phyloP scores from a whole-genome alignment of 345 rosid species.

The Salix udensis region DNA sequence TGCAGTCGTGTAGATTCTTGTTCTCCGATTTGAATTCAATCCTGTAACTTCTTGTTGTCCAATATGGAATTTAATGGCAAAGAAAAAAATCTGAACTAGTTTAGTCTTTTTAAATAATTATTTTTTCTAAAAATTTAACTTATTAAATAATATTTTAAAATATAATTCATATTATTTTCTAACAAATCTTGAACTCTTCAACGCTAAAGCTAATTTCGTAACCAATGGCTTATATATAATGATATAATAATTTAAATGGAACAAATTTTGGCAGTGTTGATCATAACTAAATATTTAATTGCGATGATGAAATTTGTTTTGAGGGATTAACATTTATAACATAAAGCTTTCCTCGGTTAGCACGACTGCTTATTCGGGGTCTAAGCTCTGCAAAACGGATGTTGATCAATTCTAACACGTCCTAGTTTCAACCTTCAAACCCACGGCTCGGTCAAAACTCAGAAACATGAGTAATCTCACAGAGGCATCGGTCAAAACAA shows the following conservation, averaged over 20 bases:
- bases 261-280: too few relatives aligned
- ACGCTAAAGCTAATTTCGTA: background rate
- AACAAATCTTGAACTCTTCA: background rate
- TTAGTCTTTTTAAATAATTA: background rate
- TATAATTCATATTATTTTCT: too few relatives aligned
- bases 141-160: too few relatives aligned
- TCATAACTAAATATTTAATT: too few relatives aligned
- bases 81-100: background rate
- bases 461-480: background rate
- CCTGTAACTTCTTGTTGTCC: background rate
- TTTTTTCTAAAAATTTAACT: too few relatives aligned
- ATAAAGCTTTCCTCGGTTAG: background rate
- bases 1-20: background rate
- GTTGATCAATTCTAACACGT: background rate
- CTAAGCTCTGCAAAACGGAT: background rate
- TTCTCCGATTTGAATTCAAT: background rate
- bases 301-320: background rate
- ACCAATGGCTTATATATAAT: background rate
- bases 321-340: background rate
- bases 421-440: conserved; percentile 1
- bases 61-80: background rate
- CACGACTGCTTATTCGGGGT: background rate
- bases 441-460: background rate
- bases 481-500: background rate
- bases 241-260: too few relatives aligned